Evolutionary conservation across 768 basidiomycete species (phyloP).

Genomic region (Mycena metata): DNA sequence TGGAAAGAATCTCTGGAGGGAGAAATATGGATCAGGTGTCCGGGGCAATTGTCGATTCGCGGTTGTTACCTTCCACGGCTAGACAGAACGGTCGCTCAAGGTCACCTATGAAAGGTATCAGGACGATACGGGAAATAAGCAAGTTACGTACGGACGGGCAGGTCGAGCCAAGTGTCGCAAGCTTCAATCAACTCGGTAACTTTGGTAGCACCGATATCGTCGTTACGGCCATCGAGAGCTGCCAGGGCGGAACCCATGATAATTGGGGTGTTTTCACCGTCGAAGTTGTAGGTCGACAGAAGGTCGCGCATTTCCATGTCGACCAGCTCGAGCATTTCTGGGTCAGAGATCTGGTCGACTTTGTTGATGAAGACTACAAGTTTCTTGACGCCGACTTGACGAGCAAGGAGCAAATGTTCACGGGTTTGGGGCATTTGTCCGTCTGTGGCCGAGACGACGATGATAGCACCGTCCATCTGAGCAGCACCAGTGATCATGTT

Average conservation of each 20-base stretch:
- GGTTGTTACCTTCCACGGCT: conserved; percentile 81
- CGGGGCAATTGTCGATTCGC: background rate
- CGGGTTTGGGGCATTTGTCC: conserved; percentile 99
- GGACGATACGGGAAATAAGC: background rate
- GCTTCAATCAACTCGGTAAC: conserved; percentile 86
- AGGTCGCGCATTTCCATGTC: conserved; percentile 99
- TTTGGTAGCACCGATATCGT: conserved; percentile 84
- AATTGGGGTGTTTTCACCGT: conserved; percentile 98
- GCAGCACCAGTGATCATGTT: conserved; percentile 99
- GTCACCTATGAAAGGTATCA: conserved; percentile 71
- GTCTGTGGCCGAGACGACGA: conserved; percentile 97
- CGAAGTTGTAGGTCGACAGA: conserved; percentile 91
- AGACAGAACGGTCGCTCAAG: conserved; percentile 98
- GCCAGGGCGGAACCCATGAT: conserved; percentile 97
- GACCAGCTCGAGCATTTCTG: conserved; percentile 98
- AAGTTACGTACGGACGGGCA: conserved; percentile 81
- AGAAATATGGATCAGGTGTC: background rate
- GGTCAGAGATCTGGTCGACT: conserved; percentile 95
- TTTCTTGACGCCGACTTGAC: conserved; percentile 97
- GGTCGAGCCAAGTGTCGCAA: conserved; percentile 95
- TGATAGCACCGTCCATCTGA: conserved; percentile 96
- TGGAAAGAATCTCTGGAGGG: conserved; percentile 87
- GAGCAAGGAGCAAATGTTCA: conserved; percentile 96
- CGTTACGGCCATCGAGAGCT: conserved; percentile 89
- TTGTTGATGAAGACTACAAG: conserved; percentile 99